Percentiles rank a stretch among this genome's conserved stretches.
Evolutionary conservation across 116 monocot species (phyloP).

Genomic region (Trichopus zeylanicus): DNA sequence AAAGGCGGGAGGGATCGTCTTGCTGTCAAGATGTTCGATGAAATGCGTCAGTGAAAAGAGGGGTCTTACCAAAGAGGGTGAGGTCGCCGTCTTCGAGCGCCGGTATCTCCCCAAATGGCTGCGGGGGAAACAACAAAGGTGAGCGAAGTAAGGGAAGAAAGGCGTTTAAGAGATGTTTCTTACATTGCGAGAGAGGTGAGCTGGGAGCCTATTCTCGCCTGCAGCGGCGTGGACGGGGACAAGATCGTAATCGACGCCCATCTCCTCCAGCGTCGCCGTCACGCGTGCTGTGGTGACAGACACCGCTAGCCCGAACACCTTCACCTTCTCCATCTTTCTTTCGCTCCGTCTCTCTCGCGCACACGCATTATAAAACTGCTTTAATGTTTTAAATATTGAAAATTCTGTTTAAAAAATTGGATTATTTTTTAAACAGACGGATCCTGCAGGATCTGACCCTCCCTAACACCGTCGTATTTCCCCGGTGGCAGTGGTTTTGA

Average conservation of each 20-base stretch:
- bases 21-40: neutral
- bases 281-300: slow-evolving; percentile 37
- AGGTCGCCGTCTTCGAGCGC: slow-evolving; percentile 43
- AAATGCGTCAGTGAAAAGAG: neutral
- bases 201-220: slow-evolving; percentile 56
- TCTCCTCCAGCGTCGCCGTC: slow-evolving; percentile 44
- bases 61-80: slow-evolving; percentile 29
- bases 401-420: too few relatives aligned
- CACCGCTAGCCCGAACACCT: slow-evolving; percentile 43
- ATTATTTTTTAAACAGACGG: too few relatives aligned
- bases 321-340: slow-evolving; percentile 7
- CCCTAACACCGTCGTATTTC: too few relatives aligned
- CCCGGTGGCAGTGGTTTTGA: too few relatives aligned
- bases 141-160: neutral
- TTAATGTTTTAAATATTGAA: too few relatives aligned
- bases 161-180: neutral
- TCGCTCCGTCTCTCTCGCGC: neutral
- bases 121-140: neutral
- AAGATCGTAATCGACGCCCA: slow-evolving; percentile 48
- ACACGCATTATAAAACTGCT: too few relatives aligned
- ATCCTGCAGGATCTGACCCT: too few relatives aligned
- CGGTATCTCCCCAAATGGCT: slow-evolving; percentile 61
- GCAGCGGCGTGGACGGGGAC: slow-evolving; percentile 30
- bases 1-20: neutral
- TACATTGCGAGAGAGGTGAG: slow-evolving; percentile 54